Percentiles rank a stretch among this genome's conserved stretches.
phyloP scores from a whole-genome alignment of 2,329 filamentous ascomycete genomes.

The Colletotrichum tofieldiae region DNA sequence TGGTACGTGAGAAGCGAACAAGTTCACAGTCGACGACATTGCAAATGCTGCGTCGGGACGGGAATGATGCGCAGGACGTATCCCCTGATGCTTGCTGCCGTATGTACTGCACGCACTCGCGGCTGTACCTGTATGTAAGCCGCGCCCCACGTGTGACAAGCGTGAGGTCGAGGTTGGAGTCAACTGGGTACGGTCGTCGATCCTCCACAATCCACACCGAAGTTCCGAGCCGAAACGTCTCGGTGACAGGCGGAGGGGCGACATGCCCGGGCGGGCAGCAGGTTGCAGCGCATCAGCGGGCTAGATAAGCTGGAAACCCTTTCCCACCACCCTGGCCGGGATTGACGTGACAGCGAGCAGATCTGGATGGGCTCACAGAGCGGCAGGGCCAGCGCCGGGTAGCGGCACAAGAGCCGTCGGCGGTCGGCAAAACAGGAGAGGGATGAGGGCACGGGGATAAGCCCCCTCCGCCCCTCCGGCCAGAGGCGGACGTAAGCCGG shows the following conservation, averaged over 20 bases:
- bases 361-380: neutral
- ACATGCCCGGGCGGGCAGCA: constrained; percentile 12
- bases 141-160: constrained; percentile 23
- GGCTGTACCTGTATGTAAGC: neutral
- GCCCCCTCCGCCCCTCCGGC: constrained; percentile 8
- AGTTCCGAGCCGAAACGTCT: constrained; percentile 35
- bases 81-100: constrained; percentile 3
- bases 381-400: constrained; percentile 5
- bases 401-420: constrained; percentile 27
- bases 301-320: constrained; percentile 20
- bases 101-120: constrained; percentile 9
- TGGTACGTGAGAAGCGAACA: constrained; percentile 2
- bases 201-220: constrained; percentile 42
- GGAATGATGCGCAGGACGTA: constrained; percentile 13
- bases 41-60: constrained; percentile 24
- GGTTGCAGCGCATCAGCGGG: constrained; percentile 35
- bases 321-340: neutral
- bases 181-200: constrained; percentile 33
- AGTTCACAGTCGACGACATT: neutral
- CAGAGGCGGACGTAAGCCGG: constrained; percentile 33
- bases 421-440: constrained; percentile 1
- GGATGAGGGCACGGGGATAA: constrained; percentile 22
- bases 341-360: constrained; percentile 4
- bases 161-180: constrained; percentile 1
- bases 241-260: constrained; percentile 37